A percentile compares a stretch with the other conserved stretches of the same genome.
These are phyloP conservation scores for Saussurea involucrata DNA, from an alignment of 129 eudicot genomes.

Conservation along the genomic window DNA sequence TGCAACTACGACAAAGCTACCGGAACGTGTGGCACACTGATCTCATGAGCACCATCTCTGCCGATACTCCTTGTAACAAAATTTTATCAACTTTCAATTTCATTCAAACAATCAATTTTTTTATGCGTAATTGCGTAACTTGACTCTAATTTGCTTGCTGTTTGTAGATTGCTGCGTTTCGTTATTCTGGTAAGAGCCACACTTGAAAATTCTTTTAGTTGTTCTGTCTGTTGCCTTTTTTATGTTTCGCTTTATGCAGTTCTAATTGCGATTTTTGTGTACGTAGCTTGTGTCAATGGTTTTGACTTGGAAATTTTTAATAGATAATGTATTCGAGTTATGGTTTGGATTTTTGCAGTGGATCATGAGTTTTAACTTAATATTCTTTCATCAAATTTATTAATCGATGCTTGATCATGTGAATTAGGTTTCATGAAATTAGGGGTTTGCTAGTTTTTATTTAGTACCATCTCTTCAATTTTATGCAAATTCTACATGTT, in stretches of 20 bases:
- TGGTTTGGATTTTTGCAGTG: background rate
- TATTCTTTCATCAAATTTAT: background rate
- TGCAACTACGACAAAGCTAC: constrained; percentile 42
- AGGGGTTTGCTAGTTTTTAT: background rate
- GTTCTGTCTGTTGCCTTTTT: background rate
- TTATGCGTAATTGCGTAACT: background rate
- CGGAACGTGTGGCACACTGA: constrained; percentile 45
- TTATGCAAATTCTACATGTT: background rate
- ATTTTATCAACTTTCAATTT: background rate
- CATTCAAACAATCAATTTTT: background rate
- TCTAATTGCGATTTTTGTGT: background rate
- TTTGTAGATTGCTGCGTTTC: constrained; percentile 37
- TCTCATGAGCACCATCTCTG: constrained; percentile 33
- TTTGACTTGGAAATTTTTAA: background rate
- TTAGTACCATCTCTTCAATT: background rate
- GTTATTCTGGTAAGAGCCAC: constrained; percentile 28
- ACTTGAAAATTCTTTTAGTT: background rate
- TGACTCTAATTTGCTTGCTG: background rate
- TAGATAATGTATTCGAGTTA: background rate
- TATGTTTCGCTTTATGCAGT: background rate
- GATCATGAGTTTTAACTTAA: background rate
- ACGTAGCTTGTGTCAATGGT: background rate
- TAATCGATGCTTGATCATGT: background rate
- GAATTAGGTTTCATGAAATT: background rate
- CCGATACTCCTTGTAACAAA: constrained; percentile 42